These are phyloP conservation scores for Hortaea werneckii DNA, from an alignment of 2,329 filamentous ascomycete species.

Conservation along the genomic window DNA sequence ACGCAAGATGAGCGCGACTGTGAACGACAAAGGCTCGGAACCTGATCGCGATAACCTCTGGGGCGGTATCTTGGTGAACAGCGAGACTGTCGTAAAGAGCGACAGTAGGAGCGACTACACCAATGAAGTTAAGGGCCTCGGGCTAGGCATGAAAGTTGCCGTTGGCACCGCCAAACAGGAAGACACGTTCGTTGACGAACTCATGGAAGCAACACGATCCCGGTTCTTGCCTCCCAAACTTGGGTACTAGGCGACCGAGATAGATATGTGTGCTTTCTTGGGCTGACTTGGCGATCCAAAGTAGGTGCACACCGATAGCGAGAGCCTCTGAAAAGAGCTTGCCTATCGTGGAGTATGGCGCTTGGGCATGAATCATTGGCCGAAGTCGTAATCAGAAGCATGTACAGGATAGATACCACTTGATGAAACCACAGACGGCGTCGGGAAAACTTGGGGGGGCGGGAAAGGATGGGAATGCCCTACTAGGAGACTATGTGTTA, in stretches of 20 bases:
- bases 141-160: conserved; percentile 17
- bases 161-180: conserved; percentile 29
- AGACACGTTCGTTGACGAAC: conserved; percentile 31
- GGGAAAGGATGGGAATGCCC: too few species aligned
- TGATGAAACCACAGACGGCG: too few species aligned
- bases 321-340: too few species aligned
- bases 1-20: conserved; percentile 9
- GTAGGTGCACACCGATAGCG: too few species aligned
- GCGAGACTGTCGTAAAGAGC: conserved; percentile 25
- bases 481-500: too few species aligned
- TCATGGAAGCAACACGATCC: conserved; percentile 18
- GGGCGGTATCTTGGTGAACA: conserved; percentile 28
- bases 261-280: too few species aligned
- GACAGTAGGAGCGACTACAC: conserved; percentile 18
- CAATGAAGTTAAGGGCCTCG: conserved; percentile 16
- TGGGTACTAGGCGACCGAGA: conserved; percentile 1
- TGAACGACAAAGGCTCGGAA: conserved; percentile 6
- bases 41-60: conserved; percentile 16
- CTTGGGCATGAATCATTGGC: not conserved
- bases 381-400: too few species aligned
- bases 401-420: too few species aligned
- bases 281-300: too few species aligned
- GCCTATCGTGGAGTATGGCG: not conserved
- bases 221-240: conserved; percentile 14
- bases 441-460: too few species aligned